These are phyloP conservation scores for Austroboletus eburneus DNA, from an alignment of 768 basidiomycete genomes.

Conservation along the genomic window DNA sequence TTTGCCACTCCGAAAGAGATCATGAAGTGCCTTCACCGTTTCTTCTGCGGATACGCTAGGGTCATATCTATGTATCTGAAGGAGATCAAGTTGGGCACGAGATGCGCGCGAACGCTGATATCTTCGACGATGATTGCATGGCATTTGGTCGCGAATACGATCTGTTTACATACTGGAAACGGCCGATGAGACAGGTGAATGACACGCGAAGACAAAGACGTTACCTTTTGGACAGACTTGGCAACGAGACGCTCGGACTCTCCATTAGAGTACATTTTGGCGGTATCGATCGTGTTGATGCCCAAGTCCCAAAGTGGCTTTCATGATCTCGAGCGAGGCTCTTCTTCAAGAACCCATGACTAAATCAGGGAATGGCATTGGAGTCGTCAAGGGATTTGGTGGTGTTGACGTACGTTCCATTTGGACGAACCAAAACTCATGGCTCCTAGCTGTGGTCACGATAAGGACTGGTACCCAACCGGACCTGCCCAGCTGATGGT, in stretches of 20 bases:
- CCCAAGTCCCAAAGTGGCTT: too few species aligned
- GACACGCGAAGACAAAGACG: too few species aligned
- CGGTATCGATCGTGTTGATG: too few species aligned
- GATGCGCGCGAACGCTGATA: slow-evolving; percentile 14
- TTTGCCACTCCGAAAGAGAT: too few species aligned
- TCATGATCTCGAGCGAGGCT: too few species aligned
- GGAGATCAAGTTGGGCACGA: slow-evolving; percentile 35
- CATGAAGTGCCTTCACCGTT: too few species aligned
- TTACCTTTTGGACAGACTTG: slow-evolving; percentile 33
- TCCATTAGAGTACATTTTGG: slow-evolving; percentile 29
- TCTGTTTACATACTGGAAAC: slow-evolving; percentile 27
- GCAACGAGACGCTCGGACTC: slow-evolving; percentile 33
- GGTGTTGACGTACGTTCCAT: slow-evolving; percentile 21
- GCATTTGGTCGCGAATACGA: slow-evolving; percentile 29
- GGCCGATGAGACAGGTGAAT: too few species aligned
- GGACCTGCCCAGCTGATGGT: slow-evolving; percentile 29
- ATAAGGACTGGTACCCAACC: slow-evolving; percentile 34
- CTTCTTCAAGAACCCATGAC: slow-evolving; percentile 24
- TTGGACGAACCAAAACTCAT: slow-evolving; percentile 26
- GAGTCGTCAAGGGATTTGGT: too few species aligned
- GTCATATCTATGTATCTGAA: slow-evolving; percentile 46
- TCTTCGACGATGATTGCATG: slow-evolving; percentile 5
- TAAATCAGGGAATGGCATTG: not conserved
- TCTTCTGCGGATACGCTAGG: slow-evolving; percentile 24
- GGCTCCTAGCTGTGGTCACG: slow-evolving; percentile 22